Evolutionary conservation across 106 monocot genomes (phyloP), one percentile per base, ranked within the genome.

Genomic region (Triglochin maritima): DNA sequence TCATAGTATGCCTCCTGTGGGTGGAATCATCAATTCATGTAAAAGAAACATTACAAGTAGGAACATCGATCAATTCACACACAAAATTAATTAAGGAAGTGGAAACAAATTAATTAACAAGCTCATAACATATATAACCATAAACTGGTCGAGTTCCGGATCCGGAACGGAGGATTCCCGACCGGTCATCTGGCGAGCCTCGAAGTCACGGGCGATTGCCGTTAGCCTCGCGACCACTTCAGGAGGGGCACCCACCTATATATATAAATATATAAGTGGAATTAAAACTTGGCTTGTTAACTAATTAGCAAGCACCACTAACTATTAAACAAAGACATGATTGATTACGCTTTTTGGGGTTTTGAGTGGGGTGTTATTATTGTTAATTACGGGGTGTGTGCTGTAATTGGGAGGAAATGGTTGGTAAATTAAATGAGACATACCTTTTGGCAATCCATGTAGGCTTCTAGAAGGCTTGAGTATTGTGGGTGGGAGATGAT

Each of bases 71-170:
- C 52, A 11, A 52, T 52, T 52, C 9, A 52, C 9, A 58, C 47
- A 1, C 62, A 60, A 57, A 57, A 60, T 10, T 43, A 9, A 14
- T 3, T 2, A 66, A n/a, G 3, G 45, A 58, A 52, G 11, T 52
- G 11, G 2, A 46, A 2, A 62, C 49, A 61, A 7, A 14, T 7
- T 68, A 6, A 49, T n/a, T 42, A 11, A 56, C 43, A 68, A n/a
- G 64, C 42, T 64, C 9, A 0, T 15, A 5, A n/a, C 14, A 3
- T 3, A 12, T n/a, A 12, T 7, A 49, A 94, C 94, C 95, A 95
- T 95, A 80, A 95, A 95, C 80, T 87, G 90, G 62, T 95, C 90
- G 16, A 95, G 95, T 78, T 95, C 95, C 1, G 95, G 90, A 69
- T 95, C 90, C 1, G 66, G 50, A 46, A 74, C 63, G 4, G 72